Evolutionary conservation across 177 flowering plant genomes (phyloP).

Genomic region (Tripterygium wilfordii): DNA sequence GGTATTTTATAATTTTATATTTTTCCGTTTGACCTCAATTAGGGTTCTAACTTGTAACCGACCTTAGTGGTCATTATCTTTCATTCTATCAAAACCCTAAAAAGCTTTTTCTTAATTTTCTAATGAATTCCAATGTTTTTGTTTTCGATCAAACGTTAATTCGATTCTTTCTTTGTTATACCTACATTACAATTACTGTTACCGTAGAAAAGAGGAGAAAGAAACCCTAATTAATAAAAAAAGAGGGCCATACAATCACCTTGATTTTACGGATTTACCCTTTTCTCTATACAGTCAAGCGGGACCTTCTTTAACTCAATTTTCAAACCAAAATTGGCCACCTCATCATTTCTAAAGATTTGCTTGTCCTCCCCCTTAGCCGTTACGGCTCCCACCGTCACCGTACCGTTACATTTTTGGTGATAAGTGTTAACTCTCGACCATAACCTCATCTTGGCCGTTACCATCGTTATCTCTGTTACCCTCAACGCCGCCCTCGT

Average conservation of each 20-base stretch:
- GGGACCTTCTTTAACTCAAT: neutral
- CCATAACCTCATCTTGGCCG: slow-evolving; percentile 13
- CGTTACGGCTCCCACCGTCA: slow-evolving; percentile 2
- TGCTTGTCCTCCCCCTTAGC: neutral
- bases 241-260: neutral
- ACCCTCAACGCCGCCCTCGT: slow-evolving; percentile 10
- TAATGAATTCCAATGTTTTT: too few relatives aligned
- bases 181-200: too few relatives aligned
- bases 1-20: too few relatives aligned
- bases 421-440: slow-evolving; percentile 11
- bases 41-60: too few relatives aligned
- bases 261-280: slow-evolving; percentile 7
- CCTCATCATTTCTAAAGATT: neutral
- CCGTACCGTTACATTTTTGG: neutral
- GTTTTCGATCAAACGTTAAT: too few relatives aligned
- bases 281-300: slow-evolving; percentile 10
- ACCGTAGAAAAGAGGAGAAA: neutral
- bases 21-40: too few relatives aligned
- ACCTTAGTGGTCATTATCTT: too few relatives aligned
- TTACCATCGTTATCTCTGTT: slow-evolving; percentile 5
- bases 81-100: too few relatives aligned
- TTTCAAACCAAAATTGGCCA: slow-evolving; percentile 16
- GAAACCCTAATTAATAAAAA: neutral
- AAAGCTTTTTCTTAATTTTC: too few relatives aligned
- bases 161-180: too few relatives aligned